Conservation (phyloP, 2,329 filamentous ascomycete species). For the Cordyceps pruinosa region DNA sequence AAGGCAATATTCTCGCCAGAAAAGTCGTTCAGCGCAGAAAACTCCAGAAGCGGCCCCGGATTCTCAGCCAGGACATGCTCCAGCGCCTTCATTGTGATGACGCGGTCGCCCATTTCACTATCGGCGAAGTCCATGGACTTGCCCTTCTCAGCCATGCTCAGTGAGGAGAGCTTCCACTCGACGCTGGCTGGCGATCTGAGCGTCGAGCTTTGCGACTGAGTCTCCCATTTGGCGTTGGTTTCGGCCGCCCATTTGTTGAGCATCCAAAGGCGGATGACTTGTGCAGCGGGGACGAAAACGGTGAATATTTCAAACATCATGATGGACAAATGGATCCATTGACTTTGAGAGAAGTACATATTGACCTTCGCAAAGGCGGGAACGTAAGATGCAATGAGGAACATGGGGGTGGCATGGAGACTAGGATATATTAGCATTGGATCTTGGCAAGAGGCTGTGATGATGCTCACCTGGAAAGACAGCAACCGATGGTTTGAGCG, state of each 20-base stretch:
- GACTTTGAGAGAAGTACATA: slow-evolving; percentile 41
- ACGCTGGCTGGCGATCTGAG: slow-evolving; percentile 13
- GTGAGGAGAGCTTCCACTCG: slow-evolving; percentile 17
- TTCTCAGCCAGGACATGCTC: slow-evolving; percentile 42
- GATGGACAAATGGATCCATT: slow-evolving; percentile 44
- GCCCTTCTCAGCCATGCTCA: slow-evolving; percentile 25
- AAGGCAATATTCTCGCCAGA: slow-evolving; percentile 54
- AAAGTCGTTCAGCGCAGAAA: slow-evolving; percentile 48
- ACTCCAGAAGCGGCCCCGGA: slow-evolving; percentile 40
- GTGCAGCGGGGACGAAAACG: slow-evolving; percentile 41
- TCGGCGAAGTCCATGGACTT: slow-evolving; percentile 19
- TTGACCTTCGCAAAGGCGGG: slow-evolving; percentile 36
- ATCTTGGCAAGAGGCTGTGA: neutral
- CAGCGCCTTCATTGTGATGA: slow-evolving; percentile 45
- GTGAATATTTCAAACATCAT: slow-evolving; percentile 49
- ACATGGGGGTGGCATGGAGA: slow-evolving; percentile 50
- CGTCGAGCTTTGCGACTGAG: slow-evolving; percentile 19
- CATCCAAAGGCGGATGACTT: slow-evolving; percentile 21
- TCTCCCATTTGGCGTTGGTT: slow-evolving; percentile 25
- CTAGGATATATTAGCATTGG: slow-evolving; percentile 22
- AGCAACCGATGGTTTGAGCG: slow-evolving; percentile 41
- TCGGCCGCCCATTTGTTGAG: slow-evolving; percentile 19
- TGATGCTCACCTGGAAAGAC: slow-evolving; percentile 24
- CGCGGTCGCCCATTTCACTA: slow-evolving; percentile 30
- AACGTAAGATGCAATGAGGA: slow-evolving; percentile 41